These are phyloP conservation scores for Tilletia horrida DNA, from an alignment of 1,284 basidiomycete genomes.

Conservation along the genomic window DNA sequence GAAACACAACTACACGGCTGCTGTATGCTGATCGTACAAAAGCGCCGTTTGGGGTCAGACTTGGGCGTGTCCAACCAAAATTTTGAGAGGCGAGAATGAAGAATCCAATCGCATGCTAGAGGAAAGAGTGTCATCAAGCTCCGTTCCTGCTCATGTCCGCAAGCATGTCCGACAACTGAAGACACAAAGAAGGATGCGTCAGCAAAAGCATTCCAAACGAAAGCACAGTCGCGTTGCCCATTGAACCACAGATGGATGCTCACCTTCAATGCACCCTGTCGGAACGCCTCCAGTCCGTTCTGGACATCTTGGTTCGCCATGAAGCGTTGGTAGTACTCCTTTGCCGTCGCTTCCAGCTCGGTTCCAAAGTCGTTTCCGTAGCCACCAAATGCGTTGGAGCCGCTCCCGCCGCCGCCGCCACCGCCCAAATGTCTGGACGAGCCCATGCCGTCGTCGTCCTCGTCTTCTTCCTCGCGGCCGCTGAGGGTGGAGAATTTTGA, in stretches of 20 bases:
- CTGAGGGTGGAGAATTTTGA: not conserved
- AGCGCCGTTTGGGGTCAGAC: too few species aligned
- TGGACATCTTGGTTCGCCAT: constrained; percentile 55
- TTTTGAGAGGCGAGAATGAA: too few species aligned
- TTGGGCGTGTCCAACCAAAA: too few species aligned
- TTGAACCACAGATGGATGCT: constrained; percentile 3
- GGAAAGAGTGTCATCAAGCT: constrained; percentile 32
- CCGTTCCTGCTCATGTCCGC: constrained; percentile 54
- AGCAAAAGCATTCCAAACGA: not conserved
- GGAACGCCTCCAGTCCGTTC: constrained; percentile 51
- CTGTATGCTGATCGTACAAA: too few species aligned
- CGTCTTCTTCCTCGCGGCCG: constrained; percentile 71
- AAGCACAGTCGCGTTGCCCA: not conserved
- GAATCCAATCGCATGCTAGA: too few species aligned
- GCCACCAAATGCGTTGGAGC: not conserved
- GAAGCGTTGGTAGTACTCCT: constrained; percentile 51
- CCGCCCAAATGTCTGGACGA: constrained; percentile 8
- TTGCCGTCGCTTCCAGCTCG: constrained; percentile 49
- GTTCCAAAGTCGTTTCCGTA: constrained; percentile 43
- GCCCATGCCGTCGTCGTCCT: constrained; percentile 22
- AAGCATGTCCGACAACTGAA: constrained; percentile 49
- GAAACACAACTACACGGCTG: too few species aligned
- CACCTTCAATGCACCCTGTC: constrained; percentile 49
- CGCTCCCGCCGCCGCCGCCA: constrained; percentile 17
- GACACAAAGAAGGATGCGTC: not conserved